These are phyloP conservation scores for Lecanosticta acicola DNA, from an alignment of 2,329 filamentous ascomycete species.

Conservation along the genomic window DNA sequence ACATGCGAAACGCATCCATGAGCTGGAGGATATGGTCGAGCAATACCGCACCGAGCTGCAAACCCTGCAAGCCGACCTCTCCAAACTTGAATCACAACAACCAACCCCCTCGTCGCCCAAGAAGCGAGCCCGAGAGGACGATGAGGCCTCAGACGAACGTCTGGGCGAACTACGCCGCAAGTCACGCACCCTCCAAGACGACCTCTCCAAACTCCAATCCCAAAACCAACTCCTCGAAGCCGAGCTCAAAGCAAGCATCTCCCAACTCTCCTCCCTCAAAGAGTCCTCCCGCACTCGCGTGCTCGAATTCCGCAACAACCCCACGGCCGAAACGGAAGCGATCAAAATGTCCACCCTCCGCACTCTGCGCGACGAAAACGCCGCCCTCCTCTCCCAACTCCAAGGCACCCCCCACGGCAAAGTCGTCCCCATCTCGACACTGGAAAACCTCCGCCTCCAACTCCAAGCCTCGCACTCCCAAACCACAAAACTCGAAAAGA, in stretches of 20 bases:
- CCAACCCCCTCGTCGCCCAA: conserved; percentile 56
- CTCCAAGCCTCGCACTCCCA: conserved; percentile 54
- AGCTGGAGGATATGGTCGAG: conserved; percentile 81
- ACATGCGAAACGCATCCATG: conserved; percentile 67
- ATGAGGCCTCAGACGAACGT: conserved; percentile 59
- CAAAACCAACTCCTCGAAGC: conserved; percentile 65
- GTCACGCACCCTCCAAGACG: conserved; percentile 77
- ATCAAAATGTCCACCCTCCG: conserved; percentile 76
- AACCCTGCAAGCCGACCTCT: conserved; percentile 67
- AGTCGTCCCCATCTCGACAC: conserved; percentile 68
- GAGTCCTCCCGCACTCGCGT: conserved; percentile 72
- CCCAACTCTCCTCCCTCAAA: conserved; percentile 64
- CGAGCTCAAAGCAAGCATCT: conserved; percentile 65
- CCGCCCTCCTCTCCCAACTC: conserved; percentile 65
- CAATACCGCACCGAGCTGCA: conserved; percentile 79
- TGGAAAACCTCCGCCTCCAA: conserved; percentile 70
- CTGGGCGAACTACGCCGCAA: conserved; percentile 81
- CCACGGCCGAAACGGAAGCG: conserved; percentile 76
- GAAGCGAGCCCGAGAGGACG: conserved; percentile 37
- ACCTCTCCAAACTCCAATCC: conserved; percentile 64
- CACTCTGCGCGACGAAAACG: conserved; percentile 76
- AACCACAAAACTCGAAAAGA: conserved; percentile 66
- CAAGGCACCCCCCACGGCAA: conserved; percentile 46
- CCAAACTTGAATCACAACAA: conserved; percentile 51
- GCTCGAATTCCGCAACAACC: conserved; percentile 83